Percentiles rank a stretch among this genome's conserved stretches.
These are phyloP conservation scores for Hydnomerulius pinastri DNA, from an alignment of 768 basidiomycete species.

Conservation along the genomic window DNA sequence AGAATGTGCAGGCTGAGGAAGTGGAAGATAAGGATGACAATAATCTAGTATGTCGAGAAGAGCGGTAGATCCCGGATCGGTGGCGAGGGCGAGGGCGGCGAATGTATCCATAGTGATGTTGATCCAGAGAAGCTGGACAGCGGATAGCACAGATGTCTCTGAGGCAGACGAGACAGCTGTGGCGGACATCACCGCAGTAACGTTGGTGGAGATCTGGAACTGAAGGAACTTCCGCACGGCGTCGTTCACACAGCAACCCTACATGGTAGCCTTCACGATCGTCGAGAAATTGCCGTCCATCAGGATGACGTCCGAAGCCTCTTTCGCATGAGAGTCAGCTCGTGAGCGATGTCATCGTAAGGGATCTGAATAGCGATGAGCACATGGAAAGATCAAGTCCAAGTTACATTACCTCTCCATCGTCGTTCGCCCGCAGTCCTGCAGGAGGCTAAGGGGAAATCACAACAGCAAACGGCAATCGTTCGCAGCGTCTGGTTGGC, in stretches of 20 bases:
- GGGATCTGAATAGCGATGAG: conserved; percentile 46
- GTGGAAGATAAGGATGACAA: conserved; percentile 82
- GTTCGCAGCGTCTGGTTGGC: conserved; percentile 91
- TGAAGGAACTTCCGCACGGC: conserved; percentile 96
- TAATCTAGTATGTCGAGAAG: conserved; percentile 84
- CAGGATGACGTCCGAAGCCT: conserved; percentile 94
- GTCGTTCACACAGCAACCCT: conserved; percentile 96
- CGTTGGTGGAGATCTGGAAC: conserved; percentile 90
- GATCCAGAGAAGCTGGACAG: conserved; percentile 94
- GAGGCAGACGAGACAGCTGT: conserved; percentile 75
- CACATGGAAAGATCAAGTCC: neutral
- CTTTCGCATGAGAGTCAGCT: conserved; percentile 91
- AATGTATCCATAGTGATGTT: conserved; percentile 98
- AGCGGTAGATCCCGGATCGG: conserved; percentile 79
- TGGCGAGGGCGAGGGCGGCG: conserved; percentile 91
- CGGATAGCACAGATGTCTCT: conserved; percentile 80
- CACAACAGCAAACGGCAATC: conserved; percentile 87
- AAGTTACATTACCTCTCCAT: conserved; percentile 49
- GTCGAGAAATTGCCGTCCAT: conserved; percentile 96
- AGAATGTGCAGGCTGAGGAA: conserved; percentile 76
- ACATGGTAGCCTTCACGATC: conserved; percentile 93
- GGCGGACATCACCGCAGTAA: conserved; percentile 91
- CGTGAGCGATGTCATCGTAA: conserved; percentile 61
- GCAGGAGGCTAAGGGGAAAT: conserved; percentile 82
- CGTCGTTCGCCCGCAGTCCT: conserved; percentile 39